Evolutionary conservation across 139 green algal species (phyloP).

Genomic region (Chlamydomonas applanata): DNA sequence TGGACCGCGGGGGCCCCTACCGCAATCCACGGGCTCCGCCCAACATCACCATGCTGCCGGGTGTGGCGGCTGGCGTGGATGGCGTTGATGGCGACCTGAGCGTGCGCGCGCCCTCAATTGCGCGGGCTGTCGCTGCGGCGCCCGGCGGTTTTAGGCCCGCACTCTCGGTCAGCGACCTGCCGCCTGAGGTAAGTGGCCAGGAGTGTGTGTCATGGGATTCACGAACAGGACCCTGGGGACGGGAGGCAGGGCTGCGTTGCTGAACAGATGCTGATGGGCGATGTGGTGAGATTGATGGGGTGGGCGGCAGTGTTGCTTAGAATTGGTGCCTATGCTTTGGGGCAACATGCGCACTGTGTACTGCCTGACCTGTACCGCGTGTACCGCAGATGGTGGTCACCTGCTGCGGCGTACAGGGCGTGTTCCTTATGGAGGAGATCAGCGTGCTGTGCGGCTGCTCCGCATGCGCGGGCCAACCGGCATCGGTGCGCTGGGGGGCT

Average conservation of each 20-base stretch:
- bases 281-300: conserved; percentile 10
- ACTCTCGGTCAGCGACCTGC: background rate
- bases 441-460: conserved; percentile 49
- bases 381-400: conserved; percentile 23
- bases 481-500: conserved; percentile 17
- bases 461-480: conserved; percentile 24
- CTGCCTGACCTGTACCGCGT: conserved; percentile 1
- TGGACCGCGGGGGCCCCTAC: background rate
- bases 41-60: background rate
- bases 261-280: too few relatives aligned
- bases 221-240: too few relatives aligned
- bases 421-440: conserved; percentile 37
- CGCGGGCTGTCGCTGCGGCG: too few relatives aligned
- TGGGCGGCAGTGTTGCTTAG: conserved; percentile 6
- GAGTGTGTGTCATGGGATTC: too few relatives aligned
- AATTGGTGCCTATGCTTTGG: conserved; percentile 5
- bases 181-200: background rate
- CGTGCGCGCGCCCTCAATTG: too few relatives aligned
- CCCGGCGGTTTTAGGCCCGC: background rate
- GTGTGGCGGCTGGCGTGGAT: too few relatives aligned
- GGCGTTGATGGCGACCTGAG: too few relatives aligned
- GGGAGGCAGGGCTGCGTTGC: too few relatives aligned
- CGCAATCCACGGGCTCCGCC: background rate
- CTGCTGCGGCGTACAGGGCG: conserved; percentile 44
- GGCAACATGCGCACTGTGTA: too few relatives aligned